Base-by-base conservation (phyloP, 805 yeast genomes). In the Clavispora fructus region DNA sequence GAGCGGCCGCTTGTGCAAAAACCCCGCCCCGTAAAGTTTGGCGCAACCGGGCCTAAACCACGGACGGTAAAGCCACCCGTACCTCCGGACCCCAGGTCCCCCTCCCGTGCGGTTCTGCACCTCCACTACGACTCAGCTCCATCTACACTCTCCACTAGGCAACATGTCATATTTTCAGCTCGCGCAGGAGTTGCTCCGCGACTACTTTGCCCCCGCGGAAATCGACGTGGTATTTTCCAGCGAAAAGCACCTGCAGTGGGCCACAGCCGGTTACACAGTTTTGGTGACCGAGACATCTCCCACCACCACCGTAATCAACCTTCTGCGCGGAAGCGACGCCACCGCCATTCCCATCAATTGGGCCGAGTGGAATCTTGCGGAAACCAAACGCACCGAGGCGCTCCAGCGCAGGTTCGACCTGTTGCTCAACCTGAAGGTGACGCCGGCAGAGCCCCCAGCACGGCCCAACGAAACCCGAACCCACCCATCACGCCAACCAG, bases 231-330 rank as follows among this genome's bases (percentile, higher is more conserved):
- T 13, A 4, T 28, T 40, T 11, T 28, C 33, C 33, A 11, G 31
- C 29, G 42, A 41, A 31, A 31, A 32, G 12, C 43, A 41, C 38
- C 29, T 9, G 38, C 40, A 42, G 25, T 42, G 45, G 45, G 10
- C 37, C 3, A 38, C 37, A 2, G 41, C 29, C 3, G 17, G 13
- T n/a, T 16, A 14, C 23, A 37, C 45, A 5, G 29, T 42, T 12
- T 6, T 33, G 29, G 13, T 42, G 17, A 29, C 29, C 3, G 41
- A 42, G n/a, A 19, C 31, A 4, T 23, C 41, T 14, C 26, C 40
- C 26, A 23, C 30, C 4, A 10, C 32, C 17, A 37, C 45, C 13
- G 27, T 42, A 2, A 23, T 42, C 37, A 42, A 30, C 41, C 29
- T 42, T 17, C 29, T 42, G 25, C 17, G 8, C 6, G 45, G 40